These are phyloP conservation scores for Papiliotrema nemorosa DNA, from an alignment of 1,284 basidiomycete genomes.

Conservation along the genomic window DNA sequence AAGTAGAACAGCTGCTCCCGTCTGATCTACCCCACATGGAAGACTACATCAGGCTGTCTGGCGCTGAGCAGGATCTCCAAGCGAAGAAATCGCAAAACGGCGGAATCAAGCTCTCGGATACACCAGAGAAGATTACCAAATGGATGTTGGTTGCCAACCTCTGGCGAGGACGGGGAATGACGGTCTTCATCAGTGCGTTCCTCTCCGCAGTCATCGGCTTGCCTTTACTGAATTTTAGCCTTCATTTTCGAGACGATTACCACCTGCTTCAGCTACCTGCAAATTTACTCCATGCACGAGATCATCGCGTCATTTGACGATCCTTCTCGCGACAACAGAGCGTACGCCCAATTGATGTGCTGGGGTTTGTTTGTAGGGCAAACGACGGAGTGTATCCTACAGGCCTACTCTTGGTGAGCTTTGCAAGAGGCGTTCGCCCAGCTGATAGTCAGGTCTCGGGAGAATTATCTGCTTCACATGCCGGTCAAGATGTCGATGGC, in stretches of 20 bases:
- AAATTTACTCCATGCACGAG: constrained; percentile 37
- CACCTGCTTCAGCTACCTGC: constrained; percentile 30
- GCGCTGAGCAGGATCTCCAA: constrained; percentile 7
- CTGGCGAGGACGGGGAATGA: constrained; percentile 30
- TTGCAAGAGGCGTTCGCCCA: neutral
- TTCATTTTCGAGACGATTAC: constrained; percentile 31
- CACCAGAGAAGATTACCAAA: constrained; percentile 19
- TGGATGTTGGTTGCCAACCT: constrained; percentile 28
- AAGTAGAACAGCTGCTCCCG: constrained; percentile 27
- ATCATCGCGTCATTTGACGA: constrained; percentile 36
- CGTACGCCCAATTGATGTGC: constrained; percentile 45
- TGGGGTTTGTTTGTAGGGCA: constrained; percentile 43
- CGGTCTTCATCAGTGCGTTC: constrained; percentile 33
- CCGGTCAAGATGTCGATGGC: constrained; percentile 39
- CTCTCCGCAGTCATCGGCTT: no score
- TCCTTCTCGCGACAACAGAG: constrained; percentile 20
- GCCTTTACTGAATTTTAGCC: constrained; percentile 13
- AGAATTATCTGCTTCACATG: constrained; percentile 42
- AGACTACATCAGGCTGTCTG: constrained; percentile 30
- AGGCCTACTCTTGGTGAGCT: constrained; percentile 21
- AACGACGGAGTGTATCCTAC: constrained; percentile 24
- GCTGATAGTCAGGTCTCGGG: constrained; percentile 31
- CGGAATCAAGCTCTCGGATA: constrained; percentile 2
- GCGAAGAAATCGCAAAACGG: neutral
- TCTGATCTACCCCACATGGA: constrained; percentile 43